phyloP scores from a whole-genome alignment of 1,284 basidiomycete genomes.

The Trichosporon sp. region DNA sequence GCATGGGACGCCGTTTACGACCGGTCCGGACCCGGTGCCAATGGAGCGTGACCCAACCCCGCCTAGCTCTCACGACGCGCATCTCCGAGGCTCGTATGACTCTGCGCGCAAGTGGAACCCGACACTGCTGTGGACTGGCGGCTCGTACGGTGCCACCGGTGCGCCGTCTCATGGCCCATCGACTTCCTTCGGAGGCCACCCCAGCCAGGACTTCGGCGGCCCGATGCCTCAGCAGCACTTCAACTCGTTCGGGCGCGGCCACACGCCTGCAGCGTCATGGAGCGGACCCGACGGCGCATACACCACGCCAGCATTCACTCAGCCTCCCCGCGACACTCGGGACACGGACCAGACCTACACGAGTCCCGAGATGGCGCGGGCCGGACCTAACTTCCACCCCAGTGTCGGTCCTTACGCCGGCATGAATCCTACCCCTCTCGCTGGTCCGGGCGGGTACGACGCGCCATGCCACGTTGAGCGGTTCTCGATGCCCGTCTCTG shows the following conservation, averaged over 20 bases:
- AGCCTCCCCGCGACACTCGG: not conserved
- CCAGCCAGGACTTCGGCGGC: not conserved
- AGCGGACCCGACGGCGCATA: not conserved
- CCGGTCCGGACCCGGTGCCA: not conserved
- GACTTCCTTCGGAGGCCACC: not conserved
- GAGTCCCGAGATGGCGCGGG: not conserved
- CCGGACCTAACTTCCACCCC: not conserved
- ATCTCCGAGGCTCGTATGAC: not conserved
- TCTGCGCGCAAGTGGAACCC: not conserved
- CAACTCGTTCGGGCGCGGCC: not conserved
- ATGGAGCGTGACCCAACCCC: not conserved
- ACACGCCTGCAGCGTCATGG: not conserved
- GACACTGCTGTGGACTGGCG: not conserved
- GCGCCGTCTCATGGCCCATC: not conserved
- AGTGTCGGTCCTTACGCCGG: not conserved
- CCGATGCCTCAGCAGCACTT: not conserved
- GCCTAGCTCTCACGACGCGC: not conserved
- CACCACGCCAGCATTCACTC: not conserved
- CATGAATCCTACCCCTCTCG: not conserved
- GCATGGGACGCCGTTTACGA: conserved; percentile 11
- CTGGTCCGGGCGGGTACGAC: not conserved
- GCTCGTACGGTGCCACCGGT: not conserved
- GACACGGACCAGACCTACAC: conserved; percentile 5
- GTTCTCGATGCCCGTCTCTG: conserved; percentile 3
- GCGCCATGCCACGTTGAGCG: not conserved